phyloP scores from a whole-genome alignment of 176 grass and related monocot species.

The Bromus sterilis region DNA sequence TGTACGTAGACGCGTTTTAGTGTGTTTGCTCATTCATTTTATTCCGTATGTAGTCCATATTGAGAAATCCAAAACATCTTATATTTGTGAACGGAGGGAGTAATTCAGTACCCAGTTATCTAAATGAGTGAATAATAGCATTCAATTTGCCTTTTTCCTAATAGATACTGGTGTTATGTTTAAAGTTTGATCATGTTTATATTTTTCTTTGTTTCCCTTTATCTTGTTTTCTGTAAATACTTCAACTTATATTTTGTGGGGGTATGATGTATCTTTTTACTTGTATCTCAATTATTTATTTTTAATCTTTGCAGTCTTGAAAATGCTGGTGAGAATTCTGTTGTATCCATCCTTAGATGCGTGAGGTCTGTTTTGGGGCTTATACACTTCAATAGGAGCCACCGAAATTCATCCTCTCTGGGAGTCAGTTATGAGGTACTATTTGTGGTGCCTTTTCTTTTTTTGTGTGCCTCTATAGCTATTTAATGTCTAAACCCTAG shows the following conservation, averaged over 20 bases:
- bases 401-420: slow-evolving; percentile 15
- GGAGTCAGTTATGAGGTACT: slow-evolving; percentile 65
- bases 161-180: slow-evolving; percentile 2
- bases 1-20: too few relatives aligned
- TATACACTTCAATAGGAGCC: slow-evolving; percentile 20
- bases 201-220: not conserved
- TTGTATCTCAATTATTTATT: not conserved
- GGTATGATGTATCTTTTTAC: not conserved
- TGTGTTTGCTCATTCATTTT: too few relatives aligned
- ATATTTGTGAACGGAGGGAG: too few relatives aligned
- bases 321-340: slow-evolving; percentile 84
- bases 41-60: too few relatives aligned
- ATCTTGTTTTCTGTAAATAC: slow-evolving; percentile 7
- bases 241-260: not conserved
- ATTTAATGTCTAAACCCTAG: not conserved
- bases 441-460: not conserved
- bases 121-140: not conserved
- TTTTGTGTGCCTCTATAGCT: not conserved
- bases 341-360: slow-evolving; percentile 75
- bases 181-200: slow-evolving; percentile 1
- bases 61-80: too few relatives aligned
- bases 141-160: not conserved
- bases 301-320: slow-evolving; percentile 59
- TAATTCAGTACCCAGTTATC: not conserved
- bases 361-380: slow-evolving; percentile 75